Percentiles rank a stretch among this genome's conserved stretches.
Evolutionary conservation across 2,329 filamentous ascomycete genomes (phyloP).

Genomic region (Graphilbum fragrans): DNA sequence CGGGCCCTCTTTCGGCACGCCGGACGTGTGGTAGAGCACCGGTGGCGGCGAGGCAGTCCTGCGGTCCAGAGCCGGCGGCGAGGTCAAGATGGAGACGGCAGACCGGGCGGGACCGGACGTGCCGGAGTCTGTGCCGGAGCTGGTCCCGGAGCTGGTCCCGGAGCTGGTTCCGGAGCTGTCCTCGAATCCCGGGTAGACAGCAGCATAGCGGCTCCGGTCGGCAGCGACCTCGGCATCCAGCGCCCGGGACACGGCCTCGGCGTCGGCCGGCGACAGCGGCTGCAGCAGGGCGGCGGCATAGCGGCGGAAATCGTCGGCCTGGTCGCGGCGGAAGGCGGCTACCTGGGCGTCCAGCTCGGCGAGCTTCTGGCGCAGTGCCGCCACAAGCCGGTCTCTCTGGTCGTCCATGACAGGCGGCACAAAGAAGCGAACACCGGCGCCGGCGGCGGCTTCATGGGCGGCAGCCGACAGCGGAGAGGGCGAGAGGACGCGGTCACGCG

Average conservation of each 20-base stretch:
- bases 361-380: conserved; percentile 40
- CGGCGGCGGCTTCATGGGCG: conserved; percentile 4
- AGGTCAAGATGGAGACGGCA: not conserved
- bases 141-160: conserved; percentile 17
- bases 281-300: conserved; percentile 39
- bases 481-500: not conserved
- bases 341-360: conserved; percentile 45
- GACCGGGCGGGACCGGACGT: too few relatives aligned
- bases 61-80: conserved; percentile 8
- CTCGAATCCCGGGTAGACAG: conserved; percentile 20
- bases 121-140: not conserved
- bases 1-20: conserved; percentile 22
- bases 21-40: conserved; percentile 25
- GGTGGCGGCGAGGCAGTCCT: conserved; percentile 23
- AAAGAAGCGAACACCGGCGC: not conserved
- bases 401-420: conserved; percentile 13
- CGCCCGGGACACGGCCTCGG: conserved; percentile 30
- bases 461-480: not conserved
- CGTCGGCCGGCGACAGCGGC: conserved; percentile 32
- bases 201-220: conserved; percentile 25
- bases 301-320: conserved; percentile 43
- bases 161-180: conserved; percentile 17
- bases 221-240: conserved; percentile 27
- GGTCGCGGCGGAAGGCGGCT: conserved; percentile 41
- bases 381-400: conserved; percentile 29